Percentiles rank a stretch among this genome's conserved stretches.
These are phyloP conservation scores for Kappamyces sp. DNA, from an alignment of 192 early-diverging fungal genomes.

Conservation along the genomic window DNA sequence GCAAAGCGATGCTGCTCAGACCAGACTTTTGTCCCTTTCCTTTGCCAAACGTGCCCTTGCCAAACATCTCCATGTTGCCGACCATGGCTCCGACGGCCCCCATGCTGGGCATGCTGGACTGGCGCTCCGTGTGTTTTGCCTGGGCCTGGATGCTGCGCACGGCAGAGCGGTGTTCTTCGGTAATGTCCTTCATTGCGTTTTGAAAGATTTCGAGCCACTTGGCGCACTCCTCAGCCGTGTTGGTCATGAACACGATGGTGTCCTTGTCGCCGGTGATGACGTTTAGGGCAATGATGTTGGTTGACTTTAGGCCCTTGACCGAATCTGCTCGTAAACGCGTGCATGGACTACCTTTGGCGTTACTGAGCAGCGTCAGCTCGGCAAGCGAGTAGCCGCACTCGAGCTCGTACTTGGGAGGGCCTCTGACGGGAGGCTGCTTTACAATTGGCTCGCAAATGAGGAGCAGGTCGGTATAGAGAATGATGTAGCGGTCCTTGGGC, in stretches of 20 bases:
- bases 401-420: slow-evolving; percentile 23
- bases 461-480: slow-evolving; percentile 43
- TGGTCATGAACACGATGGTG: slow-evolving; percentile 4
- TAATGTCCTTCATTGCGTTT: slow-evolving; percentile 13
- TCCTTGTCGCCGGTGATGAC: slow-evolving; percentile 19
- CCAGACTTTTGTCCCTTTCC: slow-evolving; percentile 3
- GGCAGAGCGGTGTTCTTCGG: slow-evolving; percentile 15
- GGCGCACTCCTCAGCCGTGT: slow-evolving; percentile 5
- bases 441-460: slow-evolving; percentile 39
- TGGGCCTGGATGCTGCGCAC: slow-evolving; percentile 7
- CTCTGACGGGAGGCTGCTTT: slow-evolving; percentile 10
- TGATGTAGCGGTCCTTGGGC: slow-evolving; percentile 40
- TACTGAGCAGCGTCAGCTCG: slow-evolving; percentile 17
- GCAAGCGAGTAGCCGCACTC: slow-evolving; percentile 31
- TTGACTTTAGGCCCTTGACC: slow-evolving; percentile 10
- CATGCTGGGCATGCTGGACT: neutral
- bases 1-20: neutral
- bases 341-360: slow-evolving; percentile 4
- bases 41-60: neutral
- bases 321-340: slow-evolving; percentile 1
- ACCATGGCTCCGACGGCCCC: neutral
- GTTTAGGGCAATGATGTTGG: slow-evolving; percentile 7
- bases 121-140: neutral
- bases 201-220: slow-evolving; percentile 11
- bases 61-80: neutral